Conservation (phyloP, 1,139 yeast species). For the Taiozyma sp. region DNA sequence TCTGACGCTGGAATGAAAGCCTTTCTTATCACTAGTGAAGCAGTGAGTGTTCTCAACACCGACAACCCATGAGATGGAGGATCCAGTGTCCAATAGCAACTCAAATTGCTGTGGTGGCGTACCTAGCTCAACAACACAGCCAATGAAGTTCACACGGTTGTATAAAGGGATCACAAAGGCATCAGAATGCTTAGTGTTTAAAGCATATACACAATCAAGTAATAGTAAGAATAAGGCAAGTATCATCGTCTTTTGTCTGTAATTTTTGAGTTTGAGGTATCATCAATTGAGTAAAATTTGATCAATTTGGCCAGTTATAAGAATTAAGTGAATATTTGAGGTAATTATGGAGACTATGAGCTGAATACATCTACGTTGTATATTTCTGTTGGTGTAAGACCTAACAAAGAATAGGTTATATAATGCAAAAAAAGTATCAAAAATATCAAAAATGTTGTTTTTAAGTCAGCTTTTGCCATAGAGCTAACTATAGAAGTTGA, state of each 20-base stretch:
- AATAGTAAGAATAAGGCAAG: not conserved
- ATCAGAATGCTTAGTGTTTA: conserved; percentile 1
- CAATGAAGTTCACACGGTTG: conserved; percentile 8
- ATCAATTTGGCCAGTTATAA: no score
- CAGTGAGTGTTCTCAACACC: conserved; percentile 25
- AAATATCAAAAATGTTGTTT: no score
- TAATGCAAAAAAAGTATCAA: no score
- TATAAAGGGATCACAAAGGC: conserved; percentile 2
- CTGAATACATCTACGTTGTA: no score
- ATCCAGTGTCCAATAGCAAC: conserved; percentile 62
- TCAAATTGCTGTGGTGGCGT: conserved; percentile 45
- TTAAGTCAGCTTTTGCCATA: no score
- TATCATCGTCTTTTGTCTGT: not conserved
- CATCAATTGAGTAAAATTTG: no score
- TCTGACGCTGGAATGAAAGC: not conserved
- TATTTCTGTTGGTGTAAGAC: no score
- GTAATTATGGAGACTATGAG: no score
- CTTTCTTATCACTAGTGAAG: conserved; percentile 3
- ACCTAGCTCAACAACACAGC: conserved; percentile 35
- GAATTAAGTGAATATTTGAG: no score
- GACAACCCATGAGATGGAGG: conserved; percentile 59
- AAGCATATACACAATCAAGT: not conserved
- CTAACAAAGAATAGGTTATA: no score
- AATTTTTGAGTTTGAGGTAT: not conserved
- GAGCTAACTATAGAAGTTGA: no score